Conservation (phyloP, 2,329 filamentous ascomycete genomes). For the Hypoxylon sp. region DNA sequence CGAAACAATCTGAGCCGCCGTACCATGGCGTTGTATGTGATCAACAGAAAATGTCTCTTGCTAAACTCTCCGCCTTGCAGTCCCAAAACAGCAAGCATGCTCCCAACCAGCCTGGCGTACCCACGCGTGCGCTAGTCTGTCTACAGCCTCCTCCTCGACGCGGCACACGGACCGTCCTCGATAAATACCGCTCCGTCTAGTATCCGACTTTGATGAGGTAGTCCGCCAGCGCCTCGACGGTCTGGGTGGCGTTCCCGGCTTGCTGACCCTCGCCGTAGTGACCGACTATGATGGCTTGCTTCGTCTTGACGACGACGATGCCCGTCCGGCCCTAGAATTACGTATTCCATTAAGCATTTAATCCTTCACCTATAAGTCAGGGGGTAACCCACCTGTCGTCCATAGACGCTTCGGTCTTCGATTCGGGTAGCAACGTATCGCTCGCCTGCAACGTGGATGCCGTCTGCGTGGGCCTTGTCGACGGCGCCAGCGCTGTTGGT, state of each 20-base stretch:
- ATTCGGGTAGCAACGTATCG: slow-evolving; percentile 84
- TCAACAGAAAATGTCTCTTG: slow-evolving; percentile 43
- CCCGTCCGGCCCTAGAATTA: slow-evolving; percentile 78
- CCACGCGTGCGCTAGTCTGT: slow-evolving; percentile 32
- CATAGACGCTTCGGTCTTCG: slow-evolving; percentile 85
- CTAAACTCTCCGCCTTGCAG: slow-evolving; percentile 43
- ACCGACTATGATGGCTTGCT: slow-evolving; percentile 87
- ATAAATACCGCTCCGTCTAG: slow-evolving; percentile 62
- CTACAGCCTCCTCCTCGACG: slow-evolving; percentile 23
- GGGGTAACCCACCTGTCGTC: slow-evolving; percentile 79
- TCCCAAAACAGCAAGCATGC: slow-evolving; percentile 40
- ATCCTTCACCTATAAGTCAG: background rate
- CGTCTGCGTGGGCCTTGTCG: slow-evolving; percentile 78
- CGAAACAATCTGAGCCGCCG: slow-evolving; percentile 44
- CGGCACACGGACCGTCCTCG: slow-evolving; percentile 6
- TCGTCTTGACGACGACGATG: slow-evolving; percentile 86
- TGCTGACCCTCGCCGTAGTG: slow-evolving; percentile 84
- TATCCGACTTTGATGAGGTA: slow-evolving; percentile 87
- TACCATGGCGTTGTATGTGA: slow-evolving; percentile 29
- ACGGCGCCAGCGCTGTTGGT: slow-evolving; percentile 62
- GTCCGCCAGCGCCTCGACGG: slow-evolving; percentile 86
- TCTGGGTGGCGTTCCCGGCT: slow-evolving; percentile 82
- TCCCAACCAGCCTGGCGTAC: slow-evolving; percentile 39
- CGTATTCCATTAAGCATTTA: slow-evolving; percentile 21
- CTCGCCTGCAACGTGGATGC: slow-evolving; percentile 81